A percentile compares a stretch with the other conserved stretches of the same genome.
Conservation (phyloP, 148 eudicot species). For the Tetragonia tetragonoides region DNA sequence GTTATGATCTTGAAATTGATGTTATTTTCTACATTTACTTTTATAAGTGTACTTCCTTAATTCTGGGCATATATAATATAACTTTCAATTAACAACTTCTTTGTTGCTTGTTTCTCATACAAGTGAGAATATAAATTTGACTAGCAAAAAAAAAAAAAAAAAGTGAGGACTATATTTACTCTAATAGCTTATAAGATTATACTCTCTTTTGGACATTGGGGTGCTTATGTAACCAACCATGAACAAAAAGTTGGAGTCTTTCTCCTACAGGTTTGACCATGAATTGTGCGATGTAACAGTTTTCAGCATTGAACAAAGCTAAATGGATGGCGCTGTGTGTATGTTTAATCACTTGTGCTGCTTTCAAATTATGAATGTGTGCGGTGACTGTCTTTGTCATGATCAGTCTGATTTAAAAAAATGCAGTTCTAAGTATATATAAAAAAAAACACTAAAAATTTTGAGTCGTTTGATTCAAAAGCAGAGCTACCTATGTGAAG, state of each 20-base stretch:
- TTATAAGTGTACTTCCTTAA: slow-evolving; percentile 62
- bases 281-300: slow-evolving; percentile 72
- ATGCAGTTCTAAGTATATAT: no score
- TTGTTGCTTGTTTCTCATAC: slow-evolving; percentile 4
- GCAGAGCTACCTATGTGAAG: not conserved
- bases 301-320: slow-evolving; percentile 77
- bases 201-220: not conserved
- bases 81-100: not conserved
- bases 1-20: slow-evolving; percentile 72
- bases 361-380: not conserved
- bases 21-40: slow-evolving; percentile 68
- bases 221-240: not conserved
- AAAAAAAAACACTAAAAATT: no score
- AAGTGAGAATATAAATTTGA: not conserved
- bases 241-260: not conserved
- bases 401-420: not conserved
- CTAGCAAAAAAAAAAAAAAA: no score
- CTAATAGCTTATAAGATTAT: not conserved
- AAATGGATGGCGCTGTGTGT: slow-evolving; percentile 80
- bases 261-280: slow-evolving; percentile 56
- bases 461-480: no score
- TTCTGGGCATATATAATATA: slow-evolving; percentile 61
- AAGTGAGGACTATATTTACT: no score
- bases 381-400: not conserved
- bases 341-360: slow-evolving; percentile 22